Evolutionary conservation across 2,329 filamentous ascomycete genomes (phyloP), one percentile per base, ranked within the genome.

Genomic region (Scorias spongiosa): DNA sequence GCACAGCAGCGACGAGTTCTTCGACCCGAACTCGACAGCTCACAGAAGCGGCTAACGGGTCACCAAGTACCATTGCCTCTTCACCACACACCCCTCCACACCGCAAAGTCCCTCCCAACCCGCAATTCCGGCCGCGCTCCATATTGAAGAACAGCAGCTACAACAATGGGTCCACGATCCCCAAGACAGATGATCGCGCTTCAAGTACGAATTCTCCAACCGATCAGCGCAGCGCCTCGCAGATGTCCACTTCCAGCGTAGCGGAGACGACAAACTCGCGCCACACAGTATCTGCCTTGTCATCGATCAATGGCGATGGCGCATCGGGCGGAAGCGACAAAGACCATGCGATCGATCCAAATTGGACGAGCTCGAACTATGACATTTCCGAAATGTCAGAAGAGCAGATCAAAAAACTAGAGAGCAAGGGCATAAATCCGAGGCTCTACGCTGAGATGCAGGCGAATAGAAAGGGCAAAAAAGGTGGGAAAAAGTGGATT

Each of bases 391-490:
- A 49, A 6, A 44, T 68, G 45, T 63, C 57, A 20, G 57, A 63
- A 10, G 59, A 64, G 42, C 62, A 69, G 39, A 53, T 68, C 38
- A 61, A 62, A 45, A 67, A 66, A 48, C 58, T 66, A 52, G 56
- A 58, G 50, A 66, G 66, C 52, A 70, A 69, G 50, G 66, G 67
- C 1, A 65, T 70, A 49, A 67, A 70, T 46, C 66, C 66, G 11
- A 57, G 63, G 9, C 47, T 69, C 41, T 69, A 64, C 47, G 61
- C 64, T 11, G 67, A 70, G 53, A 70, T 70, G 66, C 64, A 66
- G 48, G 32, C 12, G 32, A 63, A 65, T 20, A 63, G 62, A 17
- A 58, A 59, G 42, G 65, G 63, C 43, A 63, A 64, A 1, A 52
- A 59, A 45, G 32, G 52, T 17, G 32, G 32, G 9, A 36, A 36